Base-by-base conservation (phyloP, 805 yeast genomes). In the Hanseniaspora valbyensis region DNA sequence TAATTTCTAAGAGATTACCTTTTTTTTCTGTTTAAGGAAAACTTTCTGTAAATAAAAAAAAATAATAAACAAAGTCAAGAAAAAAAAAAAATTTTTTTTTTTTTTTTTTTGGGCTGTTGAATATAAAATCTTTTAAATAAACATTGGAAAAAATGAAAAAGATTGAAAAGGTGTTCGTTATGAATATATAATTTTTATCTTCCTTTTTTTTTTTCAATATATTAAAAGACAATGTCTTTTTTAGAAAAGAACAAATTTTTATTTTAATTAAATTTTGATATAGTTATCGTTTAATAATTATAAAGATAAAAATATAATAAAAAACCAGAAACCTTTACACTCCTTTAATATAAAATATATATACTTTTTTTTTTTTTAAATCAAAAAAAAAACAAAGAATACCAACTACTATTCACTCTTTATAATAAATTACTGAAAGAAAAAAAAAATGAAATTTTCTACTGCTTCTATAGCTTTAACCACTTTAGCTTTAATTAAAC, bases 401-500 rank as follows among this genome's bases (percentile, higher is more conserved):
- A 41, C 52, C 44, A 49, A 41, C 52, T 48, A 41, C 46, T 50
- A 39, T 43, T 40, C 50, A 41, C 37, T 42, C 52, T 25, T 51
- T 41, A 38, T 12, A 19, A 24, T 42, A n/a, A n/a, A n/a, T n/a
- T n/a, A n/a, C n/a, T 25, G 19, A 21, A 9, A 42, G 14, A 21
- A 29, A 14, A 26, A 38, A 30, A 43, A 43, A 19, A 51, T 51
- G 53, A 44, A 51, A 51, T 51, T 44, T 43, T n/a, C 57, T 37
- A 42, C 66, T 32, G 38, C 63, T 37, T 33, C 67, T 39, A 44
- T 69, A 12, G 51, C 68, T 38, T 50, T 71, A 42, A 54, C 71
- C 26, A 55, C 71, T 28, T 28, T 69, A 24, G 55, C 70, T 16
- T 54, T 69, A 16, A 49, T 69, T 16, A 53, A 72, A 24, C 44